Evolutionary conservation across 208 protist genomes (phyloP).

Genomic region (Trypanosoma cruzi): DNA sequence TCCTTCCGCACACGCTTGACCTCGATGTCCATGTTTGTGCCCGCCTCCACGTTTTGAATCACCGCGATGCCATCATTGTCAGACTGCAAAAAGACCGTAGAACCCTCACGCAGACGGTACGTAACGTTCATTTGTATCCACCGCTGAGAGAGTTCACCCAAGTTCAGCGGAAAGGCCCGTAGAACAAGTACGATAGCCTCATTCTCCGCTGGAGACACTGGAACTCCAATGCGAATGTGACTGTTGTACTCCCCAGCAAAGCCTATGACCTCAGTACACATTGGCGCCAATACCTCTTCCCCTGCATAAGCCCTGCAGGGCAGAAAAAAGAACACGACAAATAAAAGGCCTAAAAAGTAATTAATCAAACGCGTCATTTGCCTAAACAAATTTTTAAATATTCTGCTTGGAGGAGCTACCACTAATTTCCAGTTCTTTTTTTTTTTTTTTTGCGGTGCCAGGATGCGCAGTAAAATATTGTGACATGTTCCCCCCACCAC

Average conservation of each 20-base stretch:
- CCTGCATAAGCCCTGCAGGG: neutral
- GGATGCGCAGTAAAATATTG: too few species aligned
- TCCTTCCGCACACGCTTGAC: constrained; percentile 47
- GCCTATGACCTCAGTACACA: constrained; percentile 69
- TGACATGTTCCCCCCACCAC: neutral
- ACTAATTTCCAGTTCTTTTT: too few species aligned
- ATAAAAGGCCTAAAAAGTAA: neutral
- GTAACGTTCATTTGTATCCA: constrained; percentile 73
- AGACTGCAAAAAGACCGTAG: constrained; percentile 30
- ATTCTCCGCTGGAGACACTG: constrained; percentile 26
- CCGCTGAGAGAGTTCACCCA: constrained; percentile 32
- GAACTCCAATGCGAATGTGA: constrained; percentile 50
- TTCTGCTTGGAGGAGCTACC: too few species aligned
- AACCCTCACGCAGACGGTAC: constrained; percentile 38
- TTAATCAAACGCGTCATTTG: neutral
- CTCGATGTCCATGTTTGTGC: constrained; percentile 61
- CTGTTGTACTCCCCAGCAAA: constrained; percentile 77
- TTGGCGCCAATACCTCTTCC: constrained; percentile 19
- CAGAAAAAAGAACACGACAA: neutral
- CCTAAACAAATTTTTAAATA: neutral
- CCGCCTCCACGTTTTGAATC: constrained; percentile 44
- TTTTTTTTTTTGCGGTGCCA: too few species aligned
- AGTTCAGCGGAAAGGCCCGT: constrained; percentile 41
- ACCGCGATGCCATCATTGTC: constrained; percentile 66
- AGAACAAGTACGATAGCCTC: constrained; percentile 68